Conservation (phyloP, 2,329 filamentous ascomycete species). For the Neopestalotiopsis sp. region DNA sequence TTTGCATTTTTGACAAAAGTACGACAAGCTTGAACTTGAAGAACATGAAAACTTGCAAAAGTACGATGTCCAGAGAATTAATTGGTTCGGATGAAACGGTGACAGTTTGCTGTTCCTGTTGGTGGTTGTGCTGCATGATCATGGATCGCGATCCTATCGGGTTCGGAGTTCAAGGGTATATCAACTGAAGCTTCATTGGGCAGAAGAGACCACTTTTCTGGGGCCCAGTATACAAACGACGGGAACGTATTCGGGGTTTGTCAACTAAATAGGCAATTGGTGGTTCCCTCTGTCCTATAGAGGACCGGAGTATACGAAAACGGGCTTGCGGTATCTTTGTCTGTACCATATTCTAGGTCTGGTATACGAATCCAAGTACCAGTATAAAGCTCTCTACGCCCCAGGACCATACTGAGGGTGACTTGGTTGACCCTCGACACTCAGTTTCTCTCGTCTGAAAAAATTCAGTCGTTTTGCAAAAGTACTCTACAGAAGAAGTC, state of each 20-base stretch:
- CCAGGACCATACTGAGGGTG: background rate
- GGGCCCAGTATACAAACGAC: too few relatives aligned
- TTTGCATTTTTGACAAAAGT: background rate
- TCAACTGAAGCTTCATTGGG: background rate
- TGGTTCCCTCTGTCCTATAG: too few relatives aligned
- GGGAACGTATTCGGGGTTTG: too few relatives aligned
- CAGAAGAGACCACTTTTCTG: background rate
- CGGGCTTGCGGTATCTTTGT: too few relatives aligned
- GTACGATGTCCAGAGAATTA: background rate
- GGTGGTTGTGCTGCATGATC: background rate
- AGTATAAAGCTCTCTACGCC: background rate
- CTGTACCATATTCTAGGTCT: too few relatives aligned
- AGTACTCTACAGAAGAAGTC: background rate
- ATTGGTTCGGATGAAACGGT: background rate
- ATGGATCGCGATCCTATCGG: constrained; percentile 1
- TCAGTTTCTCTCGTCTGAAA: background rate
- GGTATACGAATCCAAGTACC: background rate
- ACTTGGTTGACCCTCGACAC: background rate
- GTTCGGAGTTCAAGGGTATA: background rate
- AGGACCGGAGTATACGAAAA: too few relatives aligned
- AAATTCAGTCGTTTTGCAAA: background rate
- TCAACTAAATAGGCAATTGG: too few relatives aligned
- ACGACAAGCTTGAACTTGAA: background rate
- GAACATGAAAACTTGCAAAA: background rate
- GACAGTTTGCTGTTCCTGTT: background rate